Conservation (phyloP, 2,329 filamentous ascomycete species). For the Geosmithia putterillii region DNA sequence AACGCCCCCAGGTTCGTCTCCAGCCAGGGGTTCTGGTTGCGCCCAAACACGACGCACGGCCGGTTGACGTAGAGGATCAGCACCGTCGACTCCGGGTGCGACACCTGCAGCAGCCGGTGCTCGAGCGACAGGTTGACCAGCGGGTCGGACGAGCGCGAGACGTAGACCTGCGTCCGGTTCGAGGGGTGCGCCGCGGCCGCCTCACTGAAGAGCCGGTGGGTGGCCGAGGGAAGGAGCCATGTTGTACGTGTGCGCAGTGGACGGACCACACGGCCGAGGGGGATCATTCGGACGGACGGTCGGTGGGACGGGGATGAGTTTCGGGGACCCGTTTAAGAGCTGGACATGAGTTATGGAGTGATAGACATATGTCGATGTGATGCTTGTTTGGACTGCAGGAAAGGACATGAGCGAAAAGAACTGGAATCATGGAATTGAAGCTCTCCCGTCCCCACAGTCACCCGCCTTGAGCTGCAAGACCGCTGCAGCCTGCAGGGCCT, state of each 20-base stretch:
- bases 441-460: too few relatives aligned
- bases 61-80: constrained; percentile 82
- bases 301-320: too few relatives aligned
- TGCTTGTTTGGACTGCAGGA: too few relatives aligned
- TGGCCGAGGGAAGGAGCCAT: not conserved
- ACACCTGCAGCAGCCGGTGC: constrained; percentile 72
- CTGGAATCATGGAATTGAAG: too few relatives aligned
- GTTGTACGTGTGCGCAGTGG: too few relatives aligned
- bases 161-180: constrained; percentile 53
- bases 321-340: too few relatives aligned
- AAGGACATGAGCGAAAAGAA: too few relatives aligned
- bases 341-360: too few relatives aligned
- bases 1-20: constrained; percentile 68
- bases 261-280: not conserved
- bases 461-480: not conserved
- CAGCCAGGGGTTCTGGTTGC: constrained; percentile 96
- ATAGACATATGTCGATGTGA: too few relatives aligned
- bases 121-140: constrained; percentile 91
- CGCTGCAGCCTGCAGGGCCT: too few relatives aligned
- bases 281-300: not conserved
- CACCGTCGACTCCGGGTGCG: constrained; percentile 58
- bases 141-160: constrained; percentile 58
- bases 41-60: constrained; percentile 80
- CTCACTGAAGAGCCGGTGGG: constrained; percentile 17
- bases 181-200: constrained; percentile 26